Conservation (phyloP, 2,329 filamentous ascomycete genomes). For the Aaosphaeria pasadenensis region DNA sequence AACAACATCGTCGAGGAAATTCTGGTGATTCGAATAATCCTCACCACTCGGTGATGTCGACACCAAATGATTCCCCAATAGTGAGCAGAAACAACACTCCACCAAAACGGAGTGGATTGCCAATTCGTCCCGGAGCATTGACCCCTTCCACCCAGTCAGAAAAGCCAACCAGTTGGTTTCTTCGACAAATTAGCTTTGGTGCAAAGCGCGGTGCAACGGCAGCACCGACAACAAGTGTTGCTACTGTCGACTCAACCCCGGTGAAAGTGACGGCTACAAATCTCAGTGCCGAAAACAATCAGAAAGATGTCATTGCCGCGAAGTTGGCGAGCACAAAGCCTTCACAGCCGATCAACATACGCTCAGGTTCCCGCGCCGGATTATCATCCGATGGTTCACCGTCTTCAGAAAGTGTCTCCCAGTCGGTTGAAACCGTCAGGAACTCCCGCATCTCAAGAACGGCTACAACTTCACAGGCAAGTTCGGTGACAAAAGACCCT, state of each 20-base stretch:
- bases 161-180: conserved; percentile 31
- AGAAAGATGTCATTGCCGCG: conserved; percentile 34
- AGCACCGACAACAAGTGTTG: conserved; percentile 26
- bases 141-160: conserved; percentile 7
- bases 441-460: conserved; percentile 13
- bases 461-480: conserved; percentile 23
- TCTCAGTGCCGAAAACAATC: conserved; percentile 32
- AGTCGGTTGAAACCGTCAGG: conserved; percentile 33
- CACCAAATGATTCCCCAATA: conserved; percentile 24
- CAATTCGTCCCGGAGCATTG: conserved; percentile 6
- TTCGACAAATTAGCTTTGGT: conserved; percentile 40
- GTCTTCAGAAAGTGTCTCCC: conserved; percentile 20
- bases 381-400: conserved; percentile 20
- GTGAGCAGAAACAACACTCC: conserved; percentile 29
- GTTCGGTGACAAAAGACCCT: conserved; percentile 32
- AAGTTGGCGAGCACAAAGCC: conserved; percentile 35
- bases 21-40: conserved; percentile 23
- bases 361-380: conserved; percentile 23
- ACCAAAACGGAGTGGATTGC: conserved; percentile 18
- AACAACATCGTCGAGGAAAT: conserved; percentile 17
- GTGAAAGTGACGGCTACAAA: conserved; percentile 32
- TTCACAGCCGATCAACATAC: conserved; percentile 39
- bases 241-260: conserved; percentile 30
- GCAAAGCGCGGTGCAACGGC: conserved; percentile 23
- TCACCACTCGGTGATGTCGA: conserved; percentile 13